Evolutionary conservation across 2,329 filamentous ascomycete genomes (phyloP).

Genomic region (Penicillium sp.): DNA sequence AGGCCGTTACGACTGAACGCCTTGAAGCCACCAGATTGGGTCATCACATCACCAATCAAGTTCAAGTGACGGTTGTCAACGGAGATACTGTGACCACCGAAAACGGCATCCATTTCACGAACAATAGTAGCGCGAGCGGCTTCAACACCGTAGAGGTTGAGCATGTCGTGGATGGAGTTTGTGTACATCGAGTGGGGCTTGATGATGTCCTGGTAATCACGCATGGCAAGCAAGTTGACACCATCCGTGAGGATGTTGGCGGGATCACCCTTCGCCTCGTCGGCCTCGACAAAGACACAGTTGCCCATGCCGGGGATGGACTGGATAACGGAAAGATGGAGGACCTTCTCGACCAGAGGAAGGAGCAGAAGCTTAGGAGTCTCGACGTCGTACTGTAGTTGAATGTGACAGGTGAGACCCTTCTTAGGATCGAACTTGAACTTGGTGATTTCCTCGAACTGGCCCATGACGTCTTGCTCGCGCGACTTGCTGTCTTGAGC

Average conservation of each 20-base stretch:
- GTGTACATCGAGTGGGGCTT: constrained; percentile 84
- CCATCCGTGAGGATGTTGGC: constrained; percentile 72
- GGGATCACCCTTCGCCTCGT: constrained; percentile 52
- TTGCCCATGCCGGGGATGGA: constrained; percentile 75
- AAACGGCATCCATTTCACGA: constrained; percentile 80
- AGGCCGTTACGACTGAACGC: constrained; percentile 92
- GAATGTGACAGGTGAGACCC: constrained; percentile 76
- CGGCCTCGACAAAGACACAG: constrained; percentile 68
- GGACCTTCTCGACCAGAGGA: constrained; percentile 79
- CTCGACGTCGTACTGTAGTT: constrained; percentile 75
- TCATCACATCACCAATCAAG: constrained; percentile 97
- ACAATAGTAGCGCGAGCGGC: constrained; percentile 87
- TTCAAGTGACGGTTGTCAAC: constrained; percentile 93
- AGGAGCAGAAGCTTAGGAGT: constrained; percentile 93
- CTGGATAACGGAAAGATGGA: constrained; percentile 79
- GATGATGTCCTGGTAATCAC: constrained; percentile 80
- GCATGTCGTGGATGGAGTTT: constrained; percentile 87
- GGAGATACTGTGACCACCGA: constrained; percentile 84
- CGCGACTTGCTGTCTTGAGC: constrained; percentile 52
- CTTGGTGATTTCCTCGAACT: constrained; percentile 66
- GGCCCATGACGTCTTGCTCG: constrained; percentile 64
- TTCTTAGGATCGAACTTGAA: constrained; percentile 78
- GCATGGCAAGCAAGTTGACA: constrained; percentile 88
- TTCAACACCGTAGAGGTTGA: constrained; percentile 87
- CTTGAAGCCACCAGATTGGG: constrained; percentile 82